phyloP scores from a whole-genome alignment of 169 alveolate species.

The Plasmodium ovale region DNA sequence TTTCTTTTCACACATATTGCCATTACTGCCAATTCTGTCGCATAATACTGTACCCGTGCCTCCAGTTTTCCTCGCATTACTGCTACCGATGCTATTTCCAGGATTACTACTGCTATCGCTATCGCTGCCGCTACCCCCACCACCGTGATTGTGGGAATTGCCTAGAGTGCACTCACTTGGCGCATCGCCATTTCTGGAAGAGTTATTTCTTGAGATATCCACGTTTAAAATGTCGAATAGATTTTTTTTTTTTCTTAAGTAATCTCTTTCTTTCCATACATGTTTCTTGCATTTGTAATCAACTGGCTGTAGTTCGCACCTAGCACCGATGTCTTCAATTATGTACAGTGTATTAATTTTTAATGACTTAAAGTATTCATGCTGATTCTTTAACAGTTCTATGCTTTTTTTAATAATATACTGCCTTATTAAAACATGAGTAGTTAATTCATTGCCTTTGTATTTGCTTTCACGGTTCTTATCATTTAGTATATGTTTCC shows the following conservation, averaged over 20 bases:
- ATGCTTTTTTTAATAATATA: slow-evolving; percentile 70
- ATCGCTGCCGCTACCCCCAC: background rate
- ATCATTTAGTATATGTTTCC: slow-evolving; percentile 70
- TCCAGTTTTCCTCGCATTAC: background rate
- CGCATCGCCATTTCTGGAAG: background rate
- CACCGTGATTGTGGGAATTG: background rate
- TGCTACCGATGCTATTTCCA: background rate
- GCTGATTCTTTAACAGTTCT: slow-evolving; percentile 52
- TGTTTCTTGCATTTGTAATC: slow-evolving; percentile 72
- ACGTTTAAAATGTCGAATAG: slow-evolving; percentile 59
- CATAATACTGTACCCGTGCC: slow-evolving; percentile 6
- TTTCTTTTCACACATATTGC: slow-evolving; percentile 39
- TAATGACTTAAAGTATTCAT: slow-evolving; percentile 73
- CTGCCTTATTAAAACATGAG: slow-evolving; percentile 59
- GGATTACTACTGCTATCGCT: background rate
- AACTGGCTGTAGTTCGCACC: slow-evolving; percentile 70
- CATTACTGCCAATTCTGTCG: slow-evolving; percentile 2
- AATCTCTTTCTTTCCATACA: slow-evolving; percentile 75
- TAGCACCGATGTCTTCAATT: slow-evolving; percentile 76
- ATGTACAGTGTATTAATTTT: slow-evolving; percentile 67
- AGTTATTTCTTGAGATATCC: slow-evolving; percentile 12
- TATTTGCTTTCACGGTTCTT: slow-evolving; percentile 53
- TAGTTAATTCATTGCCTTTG: slow-evolving; percentile 38
- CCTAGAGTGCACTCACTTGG: background rate
- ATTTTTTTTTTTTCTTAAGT: slow-evolving; percentile 54